Conservation (phyloP, 306 rosid genomes). For the Medicago arabica region DNA sequence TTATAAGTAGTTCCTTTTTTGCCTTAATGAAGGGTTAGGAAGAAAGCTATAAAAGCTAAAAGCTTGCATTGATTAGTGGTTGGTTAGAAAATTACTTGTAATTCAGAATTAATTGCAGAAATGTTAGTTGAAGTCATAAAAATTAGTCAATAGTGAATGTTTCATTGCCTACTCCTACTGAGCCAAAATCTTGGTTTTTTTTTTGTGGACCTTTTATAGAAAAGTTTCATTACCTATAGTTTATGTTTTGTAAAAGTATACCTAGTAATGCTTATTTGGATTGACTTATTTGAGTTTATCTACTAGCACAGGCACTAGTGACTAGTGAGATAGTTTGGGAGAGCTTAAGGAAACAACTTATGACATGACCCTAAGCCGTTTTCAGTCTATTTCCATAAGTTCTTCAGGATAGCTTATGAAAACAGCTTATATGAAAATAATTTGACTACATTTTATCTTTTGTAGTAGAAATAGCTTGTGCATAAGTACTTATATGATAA, state of each 20-base stretch:
- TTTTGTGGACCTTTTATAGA: conserved; percentile 2
- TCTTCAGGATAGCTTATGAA: background rate
- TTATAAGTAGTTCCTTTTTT: conserved; percentile 34
- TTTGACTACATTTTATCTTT: background rate
- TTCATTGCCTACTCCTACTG: too few relatives aligned
- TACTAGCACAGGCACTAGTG: background rate
- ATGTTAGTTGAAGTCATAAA: conserved; percentile 35
- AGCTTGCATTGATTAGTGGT: conserved; percentile 38
- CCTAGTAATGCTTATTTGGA: background rate
- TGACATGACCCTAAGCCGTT: background rate
- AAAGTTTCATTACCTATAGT: conserved; percentile 16
- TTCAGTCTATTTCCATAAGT: background rate
- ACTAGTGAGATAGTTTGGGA: background rate
- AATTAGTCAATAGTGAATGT: background rate
- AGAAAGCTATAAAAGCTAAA: background rate
- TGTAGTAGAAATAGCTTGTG: background rate
- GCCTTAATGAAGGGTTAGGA: conserved; percentile 10
- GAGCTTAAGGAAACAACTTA: background rate
- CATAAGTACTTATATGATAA: background rate
- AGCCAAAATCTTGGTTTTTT: background rate
- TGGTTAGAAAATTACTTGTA: conserved; percentile 30
- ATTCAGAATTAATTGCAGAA: conserved; percentile 36
- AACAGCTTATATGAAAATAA: background rate
- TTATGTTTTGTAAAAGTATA: background rate
- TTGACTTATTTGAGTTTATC: background rate